phyloP scores from a whole-genome alignment of 371 early-diverging fungal genomes.

The Actinomucor elegans region DNA sequence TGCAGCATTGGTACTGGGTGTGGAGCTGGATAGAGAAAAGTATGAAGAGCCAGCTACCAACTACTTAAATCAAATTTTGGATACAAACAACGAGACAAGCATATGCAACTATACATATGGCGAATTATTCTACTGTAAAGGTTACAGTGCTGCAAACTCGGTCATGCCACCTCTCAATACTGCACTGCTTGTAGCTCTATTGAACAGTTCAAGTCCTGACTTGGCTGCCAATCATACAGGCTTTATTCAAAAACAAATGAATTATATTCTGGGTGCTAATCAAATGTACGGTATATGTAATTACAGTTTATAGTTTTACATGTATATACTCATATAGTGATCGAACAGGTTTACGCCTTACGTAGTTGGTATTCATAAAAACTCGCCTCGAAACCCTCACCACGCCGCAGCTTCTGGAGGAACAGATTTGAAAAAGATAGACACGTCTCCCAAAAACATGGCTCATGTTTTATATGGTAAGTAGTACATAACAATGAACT shows the following conservation, averaged over 20 bases:
- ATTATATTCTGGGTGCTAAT: slow-evolving; percentile 53
- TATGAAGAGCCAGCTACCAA: slow-evolving; percentile 17
- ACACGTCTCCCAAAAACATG: slow-evolving; percentile 30
- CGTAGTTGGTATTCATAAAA: slow-evolving; percentile 52
- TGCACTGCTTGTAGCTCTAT: slow-evolving; percentile 17
- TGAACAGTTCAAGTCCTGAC: slow-evolving; percentile 6
- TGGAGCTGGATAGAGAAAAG: slow-evolving; percentile 13
- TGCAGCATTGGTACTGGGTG: slow-evolving; percentile 41
- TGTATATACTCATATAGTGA: too few species aligned
- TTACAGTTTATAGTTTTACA: too few species aligned
- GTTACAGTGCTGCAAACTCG: slow-evolving; percentile 38
- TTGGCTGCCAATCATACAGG: slow-evolving; percentile 27
- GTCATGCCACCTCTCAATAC: slow-evolving; percentile 31
- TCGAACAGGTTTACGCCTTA: slow-evolving; percentile 40
- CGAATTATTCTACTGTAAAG: slow-evolving; percentile 44
- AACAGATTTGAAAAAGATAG: slow-evolving; percentile 29
- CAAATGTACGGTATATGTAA: slow-evolving; percentile 8
- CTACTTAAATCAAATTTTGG: slow-evolving; percentile 22
- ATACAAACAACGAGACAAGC: slow-evolving; percentile 18
- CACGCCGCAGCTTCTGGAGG: slow-evolving; percentile 61
- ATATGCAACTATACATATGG: slow-evolving; percentile 42
- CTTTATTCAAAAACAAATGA: slow-evolving; percentile 45
- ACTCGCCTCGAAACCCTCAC: slow-evolving; percentile 50
- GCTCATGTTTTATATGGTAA: slow-evolving; percentile 47
- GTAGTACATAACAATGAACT: not conserved